Base-by-base conservation (phyloP, 495 filamentous ascomycete genomes). In the Penicillium steckii region DNA sequence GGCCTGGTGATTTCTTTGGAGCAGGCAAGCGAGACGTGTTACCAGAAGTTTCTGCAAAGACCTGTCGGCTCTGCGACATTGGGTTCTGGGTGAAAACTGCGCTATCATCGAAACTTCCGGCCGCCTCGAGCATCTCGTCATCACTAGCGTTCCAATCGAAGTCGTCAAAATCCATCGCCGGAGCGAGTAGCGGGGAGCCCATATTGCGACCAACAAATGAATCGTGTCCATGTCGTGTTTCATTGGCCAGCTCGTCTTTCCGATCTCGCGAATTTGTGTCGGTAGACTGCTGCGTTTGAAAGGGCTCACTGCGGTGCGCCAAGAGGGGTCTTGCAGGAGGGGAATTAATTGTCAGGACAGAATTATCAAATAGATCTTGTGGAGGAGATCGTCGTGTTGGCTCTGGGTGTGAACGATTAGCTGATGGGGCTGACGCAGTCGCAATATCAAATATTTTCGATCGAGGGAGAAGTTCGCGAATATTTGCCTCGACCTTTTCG, bases 81-180 rank as follows among this genome's bases (percentile, higher is more conserved):
- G 55, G 52, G 19, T 70, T 64, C 8, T 52, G 52, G 3, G 44
- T 46, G 9, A 64, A 50, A 1, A 61, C 48, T 23, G 71, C 55
- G 15, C 73, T 66, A 25, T 66, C 70, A 48, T 77, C 67, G 26
- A 86, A 62, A 57, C 80, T 70, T 26, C 82, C 73, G 4, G 81
- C 80, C 44, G 77, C 73, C 46, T 86, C 83, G 13, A 88, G 69
- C 72, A 91, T 81, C 5, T 87, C 86, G 17, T 86, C 85, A 47
- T 89, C 87, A 55, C 85, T 86, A 23, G 75, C 79, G 53, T 80
- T 80, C 50, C 84, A 78, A 30, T 83, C 84, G 60, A 84, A 86
- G 15, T 87, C 84, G 51, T 86, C 81, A 15, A 75, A 40, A n/a
- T 69, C 62, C 13, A 62, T 58, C 24, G 48, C 35, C 59, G 58